Evolutionary conservation across 371 early-diverging fungal species (phyloP).

Genomic region (Mucor saturninus): DNA sequence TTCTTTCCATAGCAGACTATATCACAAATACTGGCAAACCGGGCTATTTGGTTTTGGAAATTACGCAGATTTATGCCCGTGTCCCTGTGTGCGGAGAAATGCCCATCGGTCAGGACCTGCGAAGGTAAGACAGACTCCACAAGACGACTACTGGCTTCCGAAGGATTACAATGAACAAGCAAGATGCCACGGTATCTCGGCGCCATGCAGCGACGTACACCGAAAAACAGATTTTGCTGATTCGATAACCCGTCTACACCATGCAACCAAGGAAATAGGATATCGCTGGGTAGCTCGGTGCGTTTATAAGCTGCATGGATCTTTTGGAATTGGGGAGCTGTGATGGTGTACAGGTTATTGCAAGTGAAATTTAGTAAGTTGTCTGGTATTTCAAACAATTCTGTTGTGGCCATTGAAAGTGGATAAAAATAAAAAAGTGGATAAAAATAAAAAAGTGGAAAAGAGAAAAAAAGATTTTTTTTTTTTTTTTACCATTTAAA

Average conservation of each 20-base stretch:
- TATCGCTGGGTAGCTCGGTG: conserved; percentile 56
- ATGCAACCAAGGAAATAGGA: conserved; percentile 72
- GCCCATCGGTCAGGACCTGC: conserved; percentile 8
- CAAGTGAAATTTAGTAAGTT: neutral
- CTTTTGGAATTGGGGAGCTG: conserved; percentile 2
- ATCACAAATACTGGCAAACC: conserved; percentile 64
- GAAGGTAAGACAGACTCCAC: conserved; percentile 20
- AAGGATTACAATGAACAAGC: conserved; percentile 42
- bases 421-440: too few relatives aligned
- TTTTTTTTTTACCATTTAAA: too few relatives aligned
- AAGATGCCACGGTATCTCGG: conserved; percentile 54
- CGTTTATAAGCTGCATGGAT: conserved; percentile 33
- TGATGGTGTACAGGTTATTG: conserved; percentile 15
- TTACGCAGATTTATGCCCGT: conserved; percentile 59
- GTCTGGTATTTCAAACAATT: conserved; percentile 10
- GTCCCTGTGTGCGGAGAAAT: conserved; percentile 10
- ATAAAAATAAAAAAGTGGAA: too few relatives aligned
- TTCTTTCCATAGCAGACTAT: conserved; percentile 36
- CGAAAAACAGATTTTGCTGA: conserved; percentile 64
- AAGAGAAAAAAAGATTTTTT: too few relatives aligned
- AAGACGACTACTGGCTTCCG: conserved; percentile 23
- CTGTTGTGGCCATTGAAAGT: too few relatives aligned
- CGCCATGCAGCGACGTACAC: conserved; percentile 46
- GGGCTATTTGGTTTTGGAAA: conserved; percentile 61
- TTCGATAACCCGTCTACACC: conserved; percentile 61